These are phyloP conservation scores for Coemansia furcata DNA, from an alignment of 192 early-diverging fungal species.

Conservation along the genomic window DNA sequence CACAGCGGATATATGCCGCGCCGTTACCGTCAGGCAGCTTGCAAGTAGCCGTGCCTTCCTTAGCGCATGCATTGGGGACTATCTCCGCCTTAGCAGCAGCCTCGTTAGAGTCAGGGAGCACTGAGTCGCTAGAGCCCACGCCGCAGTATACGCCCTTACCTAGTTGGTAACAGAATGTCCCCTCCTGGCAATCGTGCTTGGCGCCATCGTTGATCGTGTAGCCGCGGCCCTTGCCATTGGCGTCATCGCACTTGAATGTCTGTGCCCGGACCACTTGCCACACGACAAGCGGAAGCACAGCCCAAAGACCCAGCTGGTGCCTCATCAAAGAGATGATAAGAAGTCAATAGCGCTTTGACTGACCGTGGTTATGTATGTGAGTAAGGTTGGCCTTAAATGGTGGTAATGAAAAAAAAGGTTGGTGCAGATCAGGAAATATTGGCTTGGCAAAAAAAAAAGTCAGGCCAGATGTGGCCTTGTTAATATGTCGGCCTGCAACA, in stretches of 20 bases:
- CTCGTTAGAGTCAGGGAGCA: not conserved
- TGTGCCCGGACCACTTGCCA: slow-evolving; percentile 19
- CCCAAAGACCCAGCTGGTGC: slow-evolving; percentile 16
- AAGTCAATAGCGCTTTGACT: not conserved
- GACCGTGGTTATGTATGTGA: not conserved
- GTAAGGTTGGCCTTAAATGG: no score
- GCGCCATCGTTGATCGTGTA: slow-evolving; percentile 11
- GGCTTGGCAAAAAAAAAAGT: not conserved
- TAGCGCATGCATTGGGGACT: not conserved
- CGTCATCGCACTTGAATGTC: slow-evolving; percentile 16
- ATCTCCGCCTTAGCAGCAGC: not conserved
- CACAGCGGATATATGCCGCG: slow-evolving; percentile 4
- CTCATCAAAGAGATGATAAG: slow-evolving; percentile 7
- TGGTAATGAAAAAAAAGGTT: not conserved
- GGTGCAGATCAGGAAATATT: not conserved
- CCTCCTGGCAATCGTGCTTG: slow-evolving; percentile 14
- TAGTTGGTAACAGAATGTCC: slow-evolving; percentile 20
- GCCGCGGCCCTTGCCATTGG: slow-evolving; percentile 15
- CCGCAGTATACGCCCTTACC: slow-evolving; percentile 28
- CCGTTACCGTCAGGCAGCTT: slow-evolving; percentile 6
- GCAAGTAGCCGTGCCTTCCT: slow-evolving; percentile 8
- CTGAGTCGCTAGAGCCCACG: slow-evolving; percentile 2
- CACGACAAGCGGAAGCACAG: slow-evolving; percentile 17
- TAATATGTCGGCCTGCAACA: not conserved
- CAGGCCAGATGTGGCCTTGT: not conserved